Base-by-base conservation (phyloP, 1,139 yeast species). In the Saccharomycopsis crataegensis region DNA sequence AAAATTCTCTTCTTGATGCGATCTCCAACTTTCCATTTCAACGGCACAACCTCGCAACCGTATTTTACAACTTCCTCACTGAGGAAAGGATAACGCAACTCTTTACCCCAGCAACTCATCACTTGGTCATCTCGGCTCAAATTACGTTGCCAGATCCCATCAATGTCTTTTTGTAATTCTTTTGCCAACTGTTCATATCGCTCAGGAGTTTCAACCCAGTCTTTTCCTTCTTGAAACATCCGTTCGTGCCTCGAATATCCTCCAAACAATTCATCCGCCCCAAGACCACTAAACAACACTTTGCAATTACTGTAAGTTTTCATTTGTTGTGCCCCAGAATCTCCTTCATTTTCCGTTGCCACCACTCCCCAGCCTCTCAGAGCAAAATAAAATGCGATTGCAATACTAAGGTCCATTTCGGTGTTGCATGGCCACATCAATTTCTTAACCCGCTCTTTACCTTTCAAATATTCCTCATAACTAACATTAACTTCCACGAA, bases 191-290 rank as follows among this genome's bases (percentile, higher is more conserved):
- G 71, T 1, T 60, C 65, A 17, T 65, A 63, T 3, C 74, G 68
- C 2, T 58, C 22, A 36, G 48, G 31, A 14, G 41, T 16, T 46
- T 50, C 49, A 0, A 66, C 60, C 1, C 64, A 64, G 33, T 61
- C 64, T 28, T 64, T 33, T 42, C 28, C 44, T 57, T 65, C 6
- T 51, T 54, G 48, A 31, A 34, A 11, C 12, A 33, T 38, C 38
- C 80, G 70, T 8, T 80, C 82, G 63, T 87, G 95, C 42, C 95
- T 69, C 1, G 89, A 86, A 66, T 93, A 93, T 0, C 99, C 99
- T 0, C 96, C 99, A 71, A 86, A 90, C 34, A 81, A 70, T 67
- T 93, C 99, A 68, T 93, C 99, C 0, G 99, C 99, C 1, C 99
- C 99, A n/a, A 93, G 73, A 0, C 99, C 99, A 56, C 96, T 87